Evolutionary conservation across 768 basidiomycete genomes (phyloP), one percentile per base, ranked within the genome.

Genomic region (Calocybe gangraenosa): DNA sequence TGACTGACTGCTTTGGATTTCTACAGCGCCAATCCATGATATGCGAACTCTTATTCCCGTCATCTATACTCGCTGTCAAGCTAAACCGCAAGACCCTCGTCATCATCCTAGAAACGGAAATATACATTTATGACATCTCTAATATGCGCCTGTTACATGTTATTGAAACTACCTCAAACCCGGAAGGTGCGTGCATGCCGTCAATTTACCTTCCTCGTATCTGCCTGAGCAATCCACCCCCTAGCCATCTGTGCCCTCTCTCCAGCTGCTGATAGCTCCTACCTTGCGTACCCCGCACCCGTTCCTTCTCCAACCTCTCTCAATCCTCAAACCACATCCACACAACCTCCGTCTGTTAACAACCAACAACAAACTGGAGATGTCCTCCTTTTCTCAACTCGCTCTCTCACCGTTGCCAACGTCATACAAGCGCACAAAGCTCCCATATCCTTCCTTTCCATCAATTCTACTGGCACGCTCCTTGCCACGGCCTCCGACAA

Each of bases 81-180:
- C 77, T 99, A 58, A 99, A 99, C 67, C 82, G 96, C 43, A 95
- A 96, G 66, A 88, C 92, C 0, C 80, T 99, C 37, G 91, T 97
- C 22, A 93, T 99, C 56, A 87, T 98, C 5, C 79, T 99, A 39
- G 96, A 97, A 62, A 79, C 79, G n/a, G 94, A 97, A 65, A 97
- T 99, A 37, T 99, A 99, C 70, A 92, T 97, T 40, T 98, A 98
- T 60, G 96, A 99, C 62, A 98, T 98, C 58, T 90, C 87, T 38
- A 99, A 97, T 54, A 98, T 99, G 96, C 85, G 93, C 46, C 76
- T 99, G 20, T 68, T 96, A 31, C 95, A 98, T 64, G 95, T 97
- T 32, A 94, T 98, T 36, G 96, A 99, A 70, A 98, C 96, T 0
- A 85, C 89, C 7, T 81, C 91, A 0, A 99, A 99, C 62, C 92